Percentiles rank a stretch among this genome's conserved stretches.
phyloP scores from a whole-genome alignment of 768 basidiomycete genomes.

The Lentinula aciculospora region DNA sequence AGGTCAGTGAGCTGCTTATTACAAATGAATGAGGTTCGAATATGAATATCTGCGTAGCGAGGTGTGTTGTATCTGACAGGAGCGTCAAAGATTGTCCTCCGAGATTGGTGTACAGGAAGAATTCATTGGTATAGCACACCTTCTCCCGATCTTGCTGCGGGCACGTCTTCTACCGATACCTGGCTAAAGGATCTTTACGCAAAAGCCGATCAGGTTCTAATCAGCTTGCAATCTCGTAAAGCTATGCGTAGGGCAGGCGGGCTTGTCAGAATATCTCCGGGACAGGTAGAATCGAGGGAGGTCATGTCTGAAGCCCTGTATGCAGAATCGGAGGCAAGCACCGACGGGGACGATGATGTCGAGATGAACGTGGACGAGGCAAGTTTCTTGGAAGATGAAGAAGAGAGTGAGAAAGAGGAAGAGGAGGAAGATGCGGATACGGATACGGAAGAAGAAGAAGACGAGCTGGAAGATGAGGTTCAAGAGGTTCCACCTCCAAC shows the following conservation, averaged over 20 bases:
- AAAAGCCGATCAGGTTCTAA: conserved; percentile 47
- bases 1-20: conserved; percentile 37
- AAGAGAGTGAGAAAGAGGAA: conserved; percentile 32
- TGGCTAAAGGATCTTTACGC: conserved; percentile 28
- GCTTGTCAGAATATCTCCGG: conserved; percentile 45
- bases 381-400: conserved; percentile 25
- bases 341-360: conserved; percentile 28
- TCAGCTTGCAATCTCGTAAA: conserved; percentile 46
- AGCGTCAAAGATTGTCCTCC: conserved; percentile 74
- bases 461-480: conserved; percentile 38
- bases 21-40: background rate
- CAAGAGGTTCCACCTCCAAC: conserved; percentile 21
- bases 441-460: conserved; percentile 28
- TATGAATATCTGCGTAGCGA: conserved; percentile 35
- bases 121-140: conserved; percentile 71
- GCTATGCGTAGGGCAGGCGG: conserved; percentile 61
- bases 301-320: conserved; percentile 35
- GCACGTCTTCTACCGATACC: conserved; percentile 9
- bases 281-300: conserved; percentile 20
- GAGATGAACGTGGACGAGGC: conserved; percentile 29
- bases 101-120: conserved; percentile 78
- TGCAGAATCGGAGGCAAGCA: conserved; percentile 33
- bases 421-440: conserved; percentile 34
- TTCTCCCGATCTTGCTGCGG: conserved; percentile 17
- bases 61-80: conserved; percentile 67